phyloP scores from a whole-genome alignment of 2,329 filamentous ascomycete species.

The Cordyceps sp. region DNA sequence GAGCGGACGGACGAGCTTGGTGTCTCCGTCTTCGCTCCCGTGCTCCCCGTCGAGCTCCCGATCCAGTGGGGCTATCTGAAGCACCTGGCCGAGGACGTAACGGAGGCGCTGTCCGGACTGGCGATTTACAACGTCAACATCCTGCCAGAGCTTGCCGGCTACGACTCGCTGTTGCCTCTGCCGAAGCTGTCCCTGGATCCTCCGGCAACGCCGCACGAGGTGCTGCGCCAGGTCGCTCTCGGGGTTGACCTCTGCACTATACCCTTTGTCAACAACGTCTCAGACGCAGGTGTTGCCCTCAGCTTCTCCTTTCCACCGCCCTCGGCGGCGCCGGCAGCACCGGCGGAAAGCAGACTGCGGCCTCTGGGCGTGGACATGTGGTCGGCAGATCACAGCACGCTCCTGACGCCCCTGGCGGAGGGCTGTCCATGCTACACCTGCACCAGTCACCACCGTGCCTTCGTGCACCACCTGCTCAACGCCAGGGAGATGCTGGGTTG shows the following conservation, averaged over 20 bases:
- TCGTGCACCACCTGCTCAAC: slow-evolving; percentile 68
- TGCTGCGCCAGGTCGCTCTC: slow-evolving; percentile 58
- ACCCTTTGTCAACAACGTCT: slow-evolving; percentile 56
- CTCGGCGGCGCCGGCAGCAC: too few species aligned
- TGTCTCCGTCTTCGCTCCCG: slow-evolving; percentile 40
- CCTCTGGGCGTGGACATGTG: slow-evolving; percentile 71
- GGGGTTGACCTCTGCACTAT: slow-evolving; percentile 70
- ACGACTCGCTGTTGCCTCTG: slow-evolving; percentile 37
- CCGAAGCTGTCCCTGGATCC: slow-evolving; percentile 61
- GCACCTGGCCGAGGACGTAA: slow-evolving; percentile 47
- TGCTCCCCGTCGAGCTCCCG: slow-evolving; percentile 59
- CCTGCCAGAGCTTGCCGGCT: slow-evolving; percentile 44
- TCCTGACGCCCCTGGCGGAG: slow-evolving; percentile 42
- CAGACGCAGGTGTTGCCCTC: slow-evolving; percentile 74
- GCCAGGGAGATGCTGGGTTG: slow-evolving; percentile 96
- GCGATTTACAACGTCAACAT: slow-evolving; percentile 64
- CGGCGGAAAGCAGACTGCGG: slow-evolving; percentile 5
- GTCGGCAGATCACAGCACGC: slow-evolving; percentile 40
- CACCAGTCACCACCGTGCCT: slow-evolving; percentile 68
- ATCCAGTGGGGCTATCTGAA: slow-evolving; percentile 70
- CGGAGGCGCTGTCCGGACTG: slow-evolving; percentile 44
- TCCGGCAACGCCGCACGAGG: slow-evolving; percentile 53
- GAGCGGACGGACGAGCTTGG: slow-evolving; percentile 10
- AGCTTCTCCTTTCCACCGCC: slow-evolving; percentile 54
- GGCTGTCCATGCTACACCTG: slow-evolving; percentile 74